These are phyloP conservation scores for Leptographium radiaticola DNA, from an alignment of 2,329 filamentous ascomycete species.

Conservation along the genomic window DNA sequence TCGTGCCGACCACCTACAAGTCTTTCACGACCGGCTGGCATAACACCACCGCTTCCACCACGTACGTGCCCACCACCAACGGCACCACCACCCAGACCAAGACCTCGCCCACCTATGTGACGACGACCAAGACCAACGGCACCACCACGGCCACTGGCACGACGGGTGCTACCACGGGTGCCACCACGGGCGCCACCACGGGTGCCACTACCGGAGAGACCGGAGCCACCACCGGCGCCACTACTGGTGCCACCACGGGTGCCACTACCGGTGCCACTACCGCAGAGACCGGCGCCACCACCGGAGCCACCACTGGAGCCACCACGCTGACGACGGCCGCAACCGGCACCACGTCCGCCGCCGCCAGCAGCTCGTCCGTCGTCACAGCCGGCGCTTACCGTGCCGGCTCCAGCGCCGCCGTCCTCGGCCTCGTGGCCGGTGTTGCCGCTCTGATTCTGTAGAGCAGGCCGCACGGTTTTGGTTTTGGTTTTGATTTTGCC, in stretches of 20 bases:
- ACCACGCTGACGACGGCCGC: background rate
- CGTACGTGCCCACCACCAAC: background rate
- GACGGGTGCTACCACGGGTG: constrained; percentile 2
- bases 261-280: background rate
- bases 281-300: background rate
- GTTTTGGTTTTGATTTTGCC: background rate
- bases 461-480: background rate
- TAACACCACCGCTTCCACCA: background rate
- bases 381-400: constrained; percentile 10
- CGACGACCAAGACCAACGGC: background rate
- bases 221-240: background rate
- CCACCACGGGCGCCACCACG: background rate
- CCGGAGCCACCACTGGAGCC: background rate
- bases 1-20: background rate
- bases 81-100: background rate
- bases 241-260: background rate
- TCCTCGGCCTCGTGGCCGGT: constrained; percentile 10
- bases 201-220: background rate
- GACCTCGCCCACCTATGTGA: background rate
- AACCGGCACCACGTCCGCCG: background rate
- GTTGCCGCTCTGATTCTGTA: constrained; percentile 11
- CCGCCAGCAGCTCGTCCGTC: background rate
- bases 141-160: background rate
- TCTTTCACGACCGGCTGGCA: too few relatives aligned
- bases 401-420: constrained; percentile 5